Base-by-base conservation (phyloP, 345 rosid genomes). In the Eucalyptus pauciflora region DNA sequence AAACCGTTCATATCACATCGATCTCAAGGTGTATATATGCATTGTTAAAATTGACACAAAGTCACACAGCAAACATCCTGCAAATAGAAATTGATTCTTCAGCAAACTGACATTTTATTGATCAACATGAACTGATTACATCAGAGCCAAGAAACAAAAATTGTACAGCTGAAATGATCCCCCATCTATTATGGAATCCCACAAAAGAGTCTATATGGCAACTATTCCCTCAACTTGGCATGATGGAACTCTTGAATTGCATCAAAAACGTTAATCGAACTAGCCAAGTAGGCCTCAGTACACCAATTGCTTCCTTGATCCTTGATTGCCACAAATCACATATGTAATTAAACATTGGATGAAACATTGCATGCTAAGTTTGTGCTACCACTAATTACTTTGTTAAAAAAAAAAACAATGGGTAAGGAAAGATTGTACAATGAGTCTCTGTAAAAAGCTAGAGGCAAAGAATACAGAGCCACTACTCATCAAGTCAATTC, bases 281-380 rank as follows among this genome's bases (percentile, higher is more conserved):
- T 50, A 50, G 51, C 51, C 17, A 50, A 14, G 51, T 79, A 51
- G 11, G 49, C 46, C 86, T n/a, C 51, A 50, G 3, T 50, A 50
- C 3, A 50, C 86, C 91, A 14, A 92, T 89, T 3, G 94, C 95
- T 85, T 92, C 91, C 91, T 89, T 92, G 69, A 95, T 92, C 89
- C 89, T 95, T 33, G 94, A 89, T 93, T 94, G 96, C 99, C 96
- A 93, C 92, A 87, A 52, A 50, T 37, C 86, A 85, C 64, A 86
- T 33, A 31, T 86, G 89, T 27, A 50, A 86, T 89, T 48, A 18
- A 48, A 13, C 13, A 10, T 24, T 58, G 64, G 64, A 58, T 5
- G 64, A 58, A 24, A 25, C 64, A 58, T 58, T 27, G 64, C 64
- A 58, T 24, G 64, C 64, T 58, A 58, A 24, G n/a, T 11, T 58